Conservation (phyloP, 805 yeast species). For the Jamesozyma piceae region DNA sequence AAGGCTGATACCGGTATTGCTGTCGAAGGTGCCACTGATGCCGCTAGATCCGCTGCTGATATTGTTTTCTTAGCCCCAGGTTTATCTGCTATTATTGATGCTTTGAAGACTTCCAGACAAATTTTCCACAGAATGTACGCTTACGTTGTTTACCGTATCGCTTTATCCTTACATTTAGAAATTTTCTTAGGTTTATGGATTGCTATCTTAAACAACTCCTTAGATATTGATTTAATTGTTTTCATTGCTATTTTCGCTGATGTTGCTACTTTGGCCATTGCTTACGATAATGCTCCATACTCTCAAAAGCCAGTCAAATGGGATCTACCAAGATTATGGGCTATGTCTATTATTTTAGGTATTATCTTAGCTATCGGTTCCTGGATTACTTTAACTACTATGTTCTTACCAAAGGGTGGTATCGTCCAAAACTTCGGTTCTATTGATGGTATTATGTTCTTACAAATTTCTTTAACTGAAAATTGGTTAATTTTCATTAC, state of each 20-base stretch:
- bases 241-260: conserved; percentile 96
- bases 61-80: conserved; percentile 93
- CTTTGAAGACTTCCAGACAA: conserved; percentile 89
- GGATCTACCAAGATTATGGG: conserved; percentile 96
- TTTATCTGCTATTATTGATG: conserved; percentile 89
- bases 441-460: conserved; percentile 84
- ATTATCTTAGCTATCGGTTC: conserved; percentile 79
- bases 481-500: conserved; percentile 96
- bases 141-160: conserved; percentile 96
- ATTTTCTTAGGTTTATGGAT: conserved; percentile 93
- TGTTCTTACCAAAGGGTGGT: conserved; percentile 87
- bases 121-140: conserved; percentile 99
- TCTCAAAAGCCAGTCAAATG: conserved; percentile 90
- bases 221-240: conserved; percentile 85
- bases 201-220: conserved; percentile 79
- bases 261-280: conserved; percentile 94
- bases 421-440: conserved; percentile 94
- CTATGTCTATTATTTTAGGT: conserved; percentile 87
- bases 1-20: conserved; percentile 96
- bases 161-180: conserved; percentile 89
- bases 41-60: conserved; percentile 95
- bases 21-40: conserved; percentile 96
- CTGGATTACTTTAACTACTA: conserved; percentile 91
- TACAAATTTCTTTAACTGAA: conserved; percentile 90
- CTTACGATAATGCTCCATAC: conserved; percentile 94